Conservation (phyloP, 192 early-diverging fungal genomes). For the Backusella liffmaniae region DNA sequence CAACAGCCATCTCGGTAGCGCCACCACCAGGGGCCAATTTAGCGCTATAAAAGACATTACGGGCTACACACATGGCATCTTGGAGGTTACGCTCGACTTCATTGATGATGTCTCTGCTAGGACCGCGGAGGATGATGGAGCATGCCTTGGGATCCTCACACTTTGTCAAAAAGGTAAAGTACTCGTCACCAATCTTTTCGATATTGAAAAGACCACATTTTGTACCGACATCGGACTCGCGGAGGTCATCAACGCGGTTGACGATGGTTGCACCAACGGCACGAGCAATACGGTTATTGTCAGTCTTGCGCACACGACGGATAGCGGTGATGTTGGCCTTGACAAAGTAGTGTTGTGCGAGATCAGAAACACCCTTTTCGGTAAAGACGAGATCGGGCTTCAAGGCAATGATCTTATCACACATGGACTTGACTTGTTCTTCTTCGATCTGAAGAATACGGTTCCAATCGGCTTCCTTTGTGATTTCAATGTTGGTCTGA, state of each 20-base stretch:
- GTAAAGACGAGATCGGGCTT: constrained; percentile 99
- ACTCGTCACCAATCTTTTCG: constrained; percentile 98
- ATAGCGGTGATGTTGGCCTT: constrained; percentile 98
- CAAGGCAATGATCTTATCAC: constrained; percentile 91
- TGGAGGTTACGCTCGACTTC: constrained; percentile 99
- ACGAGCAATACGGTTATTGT: constrained; percentile 98
- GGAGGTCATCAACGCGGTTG: constrained; percentile 95
- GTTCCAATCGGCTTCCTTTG: constrained; percentile 95
- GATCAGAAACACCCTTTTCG: constrained; percentile 98
- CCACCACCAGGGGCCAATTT: constrained; percentile 94
- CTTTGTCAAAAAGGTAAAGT: constrained; percentile 94
- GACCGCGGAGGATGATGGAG: constrained; percentile 95
- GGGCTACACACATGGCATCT: constrained; percentile 98
- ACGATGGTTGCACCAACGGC: constrained; percentile 97
- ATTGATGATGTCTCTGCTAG: constrained; percentile 95
- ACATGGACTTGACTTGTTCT: constrained; percentile 97
- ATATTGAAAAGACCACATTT: constrained; percentile 91
- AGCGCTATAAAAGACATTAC: constrained; percentile 97
- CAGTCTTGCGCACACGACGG: constrained; percentile 96
- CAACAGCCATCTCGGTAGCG: constrained; percentile 96
- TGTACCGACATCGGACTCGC: constrained; percentile 94
- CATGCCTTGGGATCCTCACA: constrained; percentile 98
- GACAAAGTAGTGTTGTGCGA: constrained; percentile 98
- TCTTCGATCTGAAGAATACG: constrained; percentile 98
- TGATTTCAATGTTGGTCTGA: constrained; percentile 98